Evolutionary conservation across 306 rosid genomes (phyloP), one percentile per base, ranked within the genome.

Genomic region (Rosa chinensis): DNA sequence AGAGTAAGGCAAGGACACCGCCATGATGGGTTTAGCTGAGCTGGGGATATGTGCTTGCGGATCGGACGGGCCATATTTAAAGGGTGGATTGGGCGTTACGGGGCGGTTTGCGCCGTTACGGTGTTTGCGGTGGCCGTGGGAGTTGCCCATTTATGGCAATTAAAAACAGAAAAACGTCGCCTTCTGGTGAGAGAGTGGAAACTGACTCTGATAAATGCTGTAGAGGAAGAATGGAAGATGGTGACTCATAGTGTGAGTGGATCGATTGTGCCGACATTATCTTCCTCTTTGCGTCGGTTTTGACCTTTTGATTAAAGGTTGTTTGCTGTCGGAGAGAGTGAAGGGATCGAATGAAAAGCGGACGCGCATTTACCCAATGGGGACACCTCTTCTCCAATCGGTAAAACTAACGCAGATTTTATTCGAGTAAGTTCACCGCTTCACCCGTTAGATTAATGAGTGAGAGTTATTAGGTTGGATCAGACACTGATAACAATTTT

Each of bases 61-160:
- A 50, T 72, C 78, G 3, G 80, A 48, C 2, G 62, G 58, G 8
- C 43, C 70, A 18, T 78, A 84, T 87, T 66, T 89, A 89, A 68
- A 75, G 78, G 74, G 50, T 2, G 87, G 77, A 74, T 62, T 25
- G 77, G 58, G 53, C 56, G 86, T 62, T 81, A 23, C 35, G 42
- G 66, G 75, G 76, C 70, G 43, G 73, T 28, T 13, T 28, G 85
- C 69, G 83, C 61, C 66, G 77, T 86, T 79, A 62, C 74, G 72
- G 74, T 25, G 87, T 83, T 80, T 86, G 47, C 77, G 78, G 75
- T 84, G 91, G 63, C 81, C 66, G 56, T 87, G 90, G 62, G 78
- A 45, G 92, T 92, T 90, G 43, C 94, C 98, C 97, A 94, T 94
- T 82, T 23, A 79, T 73, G 70, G 81, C 69, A 50, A 66, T 10